Conservation (phyloP, 305 asterid genomes). For the Fraxinus paxiana region DNA sequence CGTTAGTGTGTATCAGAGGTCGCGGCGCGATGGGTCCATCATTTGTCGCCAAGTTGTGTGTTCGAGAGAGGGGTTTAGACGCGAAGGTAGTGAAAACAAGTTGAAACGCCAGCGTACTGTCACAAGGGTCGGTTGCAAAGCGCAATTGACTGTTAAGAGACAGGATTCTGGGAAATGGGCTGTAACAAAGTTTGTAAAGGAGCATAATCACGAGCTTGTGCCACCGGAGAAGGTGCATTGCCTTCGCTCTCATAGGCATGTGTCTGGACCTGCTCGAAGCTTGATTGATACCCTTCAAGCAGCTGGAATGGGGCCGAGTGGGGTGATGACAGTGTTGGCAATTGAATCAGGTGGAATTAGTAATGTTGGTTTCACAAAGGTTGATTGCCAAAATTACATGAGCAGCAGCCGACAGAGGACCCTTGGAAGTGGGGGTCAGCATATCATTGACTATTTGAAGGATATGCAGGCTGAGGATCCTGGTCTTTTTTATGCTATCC, state of each 20-base stretch:
- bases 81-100: constrained; percentile 22
- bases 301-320: constrained; percentile 92
- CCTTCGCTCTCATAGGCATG: constrained; percentile 85
- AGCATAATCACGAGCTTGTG: constrained; percentile 82
- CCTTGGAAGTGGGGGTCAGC: constrained; percentile 62
- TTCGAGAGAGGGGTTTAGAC: background rate
- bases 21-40: constrained; percentile 85
- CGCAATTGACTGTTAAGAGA: constrained; percentile 70
- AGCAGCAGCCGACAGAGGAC: constrained; percentile 62
- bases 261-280: constrained; percentile 84
- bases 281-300: constrained; percentile 89
- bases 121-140: constrained; percentile 90
- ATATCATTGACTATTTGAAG: constrained; percentile 57
- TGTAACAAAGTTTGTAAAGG: constrained; percentile 64
- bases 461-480: constrained; percentile 58
- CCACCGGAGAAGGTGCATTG: constrained; percentile 90
- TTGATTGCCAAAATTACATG: constrained; percentile 89
- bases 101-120: constrained; percentile 73
- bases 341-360: constrained; percentile 90
- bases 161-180: constrained; percentile 87
- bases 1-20: constrained; percentile 90
- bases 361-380: constrained; percentile 91
- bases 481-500: constrained; percentile 50
- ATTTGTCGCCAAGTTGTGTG: constrained; percentile 44
- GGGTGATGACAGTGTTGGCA: constrained; percentile 82